phyloP scores from a whole-genome alignment of 495 filamentous ascomycete species.

The Xylaria cubensis region DNA sequence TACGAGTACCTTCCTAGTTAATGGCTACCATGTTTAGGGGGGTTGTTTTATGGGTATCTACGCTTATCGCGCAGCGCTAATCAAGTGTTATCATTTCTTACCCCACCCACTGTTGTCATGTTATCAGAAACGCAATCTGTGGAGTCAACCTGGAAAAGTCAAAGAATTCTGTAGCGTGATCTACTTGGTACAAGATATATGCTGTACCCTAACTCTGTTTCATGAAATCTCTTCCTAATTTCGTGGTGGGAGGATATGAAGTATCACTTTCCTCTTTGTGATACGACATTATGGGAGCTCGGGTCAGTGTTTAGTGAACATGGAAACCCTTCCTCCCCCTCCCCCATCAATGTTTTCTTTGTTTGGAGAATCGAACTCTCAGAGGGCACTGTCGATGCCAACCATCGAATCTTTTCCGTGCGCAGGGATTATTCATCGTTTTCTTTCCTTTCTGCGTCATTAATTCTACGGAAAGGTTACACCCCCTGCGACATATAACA shows the following conservation, averaged over 20 bases:
- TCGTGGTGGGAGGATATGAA: neutral
- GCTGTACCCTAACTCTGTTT: neutral
- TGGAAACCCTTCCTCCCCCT: neutral
- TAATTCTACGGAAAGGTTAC: neutral
- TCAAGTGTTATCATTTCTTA: neutral
- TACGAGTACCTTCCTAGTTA: neutral
- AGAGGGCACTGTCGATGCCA: neutral
- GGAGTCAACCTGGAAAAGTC: neutral
- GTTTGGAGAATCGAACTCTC: neutral
- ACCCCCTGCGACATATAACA: neutral
- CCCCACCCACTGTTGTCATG: neutral
- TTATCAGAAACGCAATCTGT: conserved; percentile 2
- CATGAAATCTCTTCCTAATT: conserved; percentile 4
- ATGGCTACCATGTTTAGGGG: no score
- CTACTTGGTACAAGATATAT: neutral
- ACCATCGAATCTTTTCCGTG: neutral
- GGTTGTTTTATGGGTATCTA: no score
- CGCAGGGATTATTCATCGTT: neutral
- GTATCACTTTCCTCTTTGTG: neutral
- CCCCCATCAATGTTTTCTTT: neutral
- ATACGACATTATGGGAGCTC: neutral
- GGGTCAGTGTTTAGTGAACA: conserved; percentile 19
- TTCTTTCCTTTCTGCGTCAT: neutral
- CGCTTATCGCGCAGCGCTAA: neutral
- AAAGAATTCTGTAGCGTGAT: neutral